A percentile compares a stretch with the other conserved stretches of the same genome.
phyloP scores from a whole-genome alignment of 2,329 filamentous ascomycete genomes.

The Exophiala spinifera region DNA sequence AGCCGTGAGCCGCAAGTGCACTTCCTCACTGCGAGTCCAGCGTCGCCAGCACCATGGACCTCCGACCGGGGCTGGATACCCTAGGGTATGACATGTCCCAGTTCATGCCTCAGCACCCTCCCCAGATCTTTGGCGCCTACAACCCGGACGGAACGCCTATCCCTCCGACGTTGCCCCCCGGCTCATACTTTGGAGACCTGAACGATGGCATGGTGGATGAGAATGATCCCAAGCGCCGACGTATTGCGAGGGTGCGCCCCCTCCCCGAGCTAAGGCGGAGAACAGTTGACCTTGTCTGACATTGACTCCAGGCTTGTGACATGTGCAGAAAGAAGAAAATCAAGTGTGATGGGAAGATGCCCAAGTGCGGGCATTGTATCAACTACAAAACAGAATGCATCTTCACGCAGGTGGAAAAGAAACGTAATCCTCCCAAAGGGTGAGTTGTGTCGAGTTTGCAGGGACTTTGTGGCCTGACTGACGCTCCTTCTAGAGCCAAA shows the following conservation, averaged over 20 bases:
- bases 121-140: slow-evolving; percentile 67
- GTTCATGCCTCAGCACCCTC: slow-evolving; percentile 61
- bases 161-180: slow-evolving; percentile 46
- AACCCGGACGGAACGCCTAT: slow-evolving; percentile 59
- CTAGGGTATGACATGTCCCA: slow-evolving; percentile 47
- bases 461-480: not conserved
- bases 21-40: not conserved
- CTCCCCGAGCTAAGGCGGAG: not conserved
- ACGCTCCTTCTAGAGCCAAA: slow-evolving; percentile 64
- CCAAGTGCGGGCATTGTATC: slow-evolving; percentile 89
- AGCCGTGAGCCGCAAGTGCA: not conserved
- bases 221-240: slow-evolving; percentile 81
- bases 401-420: slow-evolving; percentile 98
- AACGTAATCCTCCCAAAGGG: slow-evolving; percentile 95
- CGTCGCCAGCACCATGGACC: slow-evolving; percentile 19
- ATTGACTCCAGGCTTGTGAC: slow-evolving; percentile 69
- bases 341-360: slow-evolving; percentile 95
- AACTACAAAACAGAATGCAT: slow-evolving; percentile 98
- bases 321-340: slow-evolving; percentile 94
- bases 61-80: slow-evolving; percentile 31
- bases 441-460: slow-evolving; percentile 44
- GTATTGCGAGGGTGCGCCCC: slow-evolving; percentile 74
- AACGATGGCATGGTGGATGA: slow-evolving; percentile 51
- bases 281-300: slow-evolving; percentile 17
- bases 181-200: slow-evolving; percentile 43